Percentiles rank a stretch among this genome's conserved stretches.
Evolutionary conservation across 129 eudicot species (phyloP).

Genomic region (Ambrosia artemisiifolia): DNA sequence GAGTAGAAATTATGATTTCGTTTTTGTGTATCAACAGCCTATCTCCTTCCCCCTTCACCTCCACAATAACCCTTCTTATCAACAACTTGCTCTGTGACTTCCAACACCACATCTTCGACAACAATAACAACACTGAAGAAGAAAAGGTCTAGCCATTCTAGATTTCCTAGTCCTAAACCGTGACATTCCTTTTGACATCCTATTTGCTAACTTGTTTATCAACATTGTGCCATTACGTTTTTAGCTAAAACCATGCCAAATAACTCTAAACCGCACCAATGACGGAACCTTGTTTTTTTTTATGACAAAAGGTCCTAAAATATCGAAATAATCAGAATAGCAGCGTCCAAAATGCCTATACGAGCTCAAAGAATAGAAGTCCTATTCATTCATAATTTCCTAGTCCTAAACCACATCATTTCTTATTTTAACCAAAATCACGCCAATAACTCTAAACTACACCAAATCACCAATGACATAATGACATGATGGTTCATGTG

Average conservation of each 20-base stretch:
- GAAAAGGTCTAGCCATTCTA: not conserved
- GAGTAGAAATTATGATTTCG: no score
- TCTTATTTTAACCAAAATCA: not conserved
- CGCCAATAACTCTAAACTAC: not conserved
- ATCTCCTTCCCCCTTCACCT: not conserved
- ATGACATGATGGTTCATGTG: no score
- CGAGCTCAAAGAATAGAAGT: no score
- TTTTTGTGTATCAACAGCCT: no score
- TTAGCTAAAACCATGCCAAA: not conserved
- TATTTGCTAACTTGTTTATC: not conserved
- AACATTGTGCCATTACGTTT: no score
- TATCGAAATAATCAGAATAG: no score
- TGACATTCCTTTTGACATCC: not conserved
- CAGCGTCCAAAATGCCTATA: no score
- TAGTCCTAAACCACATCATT: no score
- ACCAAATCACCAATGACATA: not conserved
- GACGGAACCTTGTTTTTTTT: no score
- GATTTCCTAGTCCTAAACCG: not conserved
- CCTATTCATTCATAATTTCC: no score
- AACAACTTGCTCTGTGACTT: not conserved
- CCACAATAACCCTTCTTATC: not conserved
- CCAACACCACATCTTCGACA: not conserved
- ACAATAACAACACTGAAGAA: not conserved
- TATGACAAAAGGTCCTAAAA: no score
- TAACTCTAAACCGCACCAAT: not conserved